Base-by-base conservation (phyloP, 306 rosid species). In the Acmispon strigosus region DNA sequence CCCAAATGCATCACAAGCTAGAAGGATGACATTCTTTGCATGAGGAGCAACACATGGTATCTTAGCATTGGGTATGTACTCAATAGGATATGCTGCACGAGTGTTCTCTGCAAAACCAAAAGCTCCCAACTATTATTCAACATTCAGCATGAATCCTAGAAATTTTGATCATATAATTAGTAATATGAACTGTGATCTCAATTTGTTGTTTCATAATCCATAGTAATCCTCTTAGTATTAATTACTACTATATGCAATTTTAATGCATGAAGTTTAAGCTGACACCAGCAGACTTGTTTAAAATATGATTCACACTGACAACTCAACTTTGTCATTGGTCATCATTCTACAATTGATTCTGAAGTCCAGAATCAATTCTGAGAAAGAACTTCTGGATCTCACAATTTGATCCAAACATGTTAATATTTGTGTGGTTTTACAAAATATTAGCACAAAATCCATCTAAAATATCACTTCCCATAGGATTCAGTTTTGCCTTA, bases 1-100 rank as follows among this genome's bases (percentile, higher is more conserved):
- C 24, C 95, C 96, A 68, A 88, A 90, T 18, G 96, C 95, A 44
- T 90, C 96, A 66, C 96, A 90, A 17, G 95, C 95, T 52, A 90
- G 81, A 62, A 90, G 88, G 67, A 90, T 88, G 54, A 88, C 87
- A 74, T 90, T 90, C 63, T 86, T 90, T 7, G 96, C 92, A 76
- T 88, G 95, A 2, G 92, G 84, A 19, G 84, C 97, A 47, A 88
- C 90, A 70, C 95, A 90, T 2, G 97, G 95, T 55, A 90, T 71
- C 61, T 73, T 90, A 7, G 90, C 92, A 72, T 90, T 90, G 12
- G 97, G 97, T 52, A 90, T 90, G 87, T 75, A 86, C 78, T 90
- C 92, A 15, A 90, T 88, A 4, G 95, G 95, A 70, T 88, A 90
- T 59, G 95, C 92, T 60, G 95, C 97, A 41, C 97, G 79, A 20